These are phyloP conservation scores for Lactarius indigo DNA, from an alignment of 768 basidiomycete genomes.

Conservation along the genomic window DNA sequence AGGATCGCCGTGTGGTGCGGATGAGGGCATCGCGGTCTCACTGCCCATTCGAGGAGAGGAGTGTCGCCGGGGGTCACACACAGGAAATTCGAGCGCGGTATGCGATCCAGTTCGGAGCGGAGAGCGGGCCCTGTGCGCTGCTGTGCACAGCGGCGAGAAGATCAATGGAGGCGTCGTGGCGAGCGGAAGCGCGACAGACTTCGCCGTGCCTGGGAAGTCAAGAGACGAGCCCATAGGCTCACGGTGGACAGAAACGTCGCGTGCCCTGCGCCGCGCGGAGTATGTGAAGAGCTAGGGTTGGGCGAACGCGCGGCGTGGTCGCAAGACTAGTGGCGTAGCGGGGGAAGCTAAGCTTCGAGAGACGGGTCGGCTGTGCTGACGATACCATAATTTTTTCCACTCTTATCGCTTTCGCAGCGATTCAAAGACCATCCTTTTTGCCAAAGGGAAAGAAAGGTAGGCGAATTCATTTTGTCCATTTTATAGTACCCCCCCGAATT, in stretches of 20 bases:
- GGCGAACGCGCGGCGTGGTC: slow-evolving; percentile 16
- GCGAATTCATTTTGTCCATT: neutral
- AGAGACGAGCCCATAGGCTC: neutral
- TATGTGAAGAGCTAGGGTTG: slow-evolving; percentile 23
- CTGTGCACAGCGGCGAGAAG: slow-evolving; percentile 5
- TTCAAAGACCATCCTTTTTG: neutral
- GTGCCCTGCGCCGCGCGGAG: slow-evolving; percentile 6
- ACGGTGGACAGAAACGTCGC: slow-evolving; percentile 23
- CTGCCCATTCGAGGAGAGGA: slow-evolving; percentile 1
- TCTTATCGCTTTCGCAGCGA: slow-evolving; percentile 22
- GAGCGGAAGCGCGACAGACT: slow-evolving; percentile 14
- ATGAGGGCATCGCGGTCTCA: slow-evolving; percentile 6
- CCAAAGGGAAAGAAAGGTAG: neutral
- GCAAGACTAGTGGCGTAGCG: slow-evolving; percentile 21
- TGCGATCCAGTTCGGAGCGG: slow-evolving; percentile 13
- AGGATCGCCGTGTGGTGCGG: slow-evolving; percentile 9
- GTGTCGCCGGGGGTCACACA: slow-evolving; percentile 5
- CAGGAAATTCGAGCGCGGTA: slow-evolving; percentile 5
- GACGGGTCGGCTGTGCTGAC: slow-evolving; percentile 12
- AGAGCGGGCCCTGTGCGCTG: slow-evolving; percentile 19
- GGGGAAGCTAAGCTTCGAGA: slow-evolving; percentile 21
- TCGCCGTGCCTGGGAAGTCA: slow-evolving; percentile 2
- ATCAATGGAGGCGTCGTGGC: slow-evolving; percentile 4
- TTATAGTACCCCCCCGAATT: neutral
- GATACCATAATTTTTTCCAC: slow-evolving; percentile 25